Evolutionary conservation across 2,329 filamentous ascomycete genomes (phyloP).

Genomic region (Penicillium rolfsii): DNA sequence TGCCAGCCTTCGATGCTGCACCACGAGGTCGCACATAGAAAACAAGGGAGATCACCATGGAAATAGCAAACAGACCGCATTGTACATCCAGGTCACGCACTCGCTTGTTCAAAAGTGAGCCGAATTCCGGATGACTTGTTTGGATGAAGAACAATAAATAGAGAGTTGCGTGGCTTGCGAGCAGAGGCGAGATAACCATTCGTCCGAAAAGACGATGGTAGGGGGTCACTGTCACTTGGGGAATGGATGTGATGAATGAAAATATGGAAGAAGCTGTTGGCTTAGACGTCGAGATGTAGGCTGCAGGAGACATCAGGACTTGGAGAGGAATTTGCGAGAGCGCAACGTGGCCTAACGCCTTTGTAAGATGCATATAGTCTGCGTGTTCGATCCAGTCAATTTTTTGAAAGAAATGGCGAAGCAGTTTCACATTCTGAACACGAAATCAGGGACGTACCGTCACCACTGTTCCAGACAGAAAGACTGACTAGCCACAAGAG

Average conservation of each 20-base stretch:
- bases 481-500: conserved; percentile 57
- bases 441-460: conserved; percentile 49
- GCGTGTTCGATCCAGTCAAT: conserved; percentile 9
- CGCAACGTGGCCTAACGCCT: conserved; percentile 62
- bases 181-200: conserved; percentile 54
- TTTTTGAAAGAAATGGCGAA: neutral
- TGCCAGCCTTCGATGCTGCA: conserved; percentile 16
- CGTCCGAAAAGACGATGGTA: conserved; percentile 63
- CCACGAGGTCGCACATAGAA: conserved; percentile 53
- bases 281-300: conserved; percentile 49
- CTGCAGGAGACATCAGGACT: conserved; percentile 55
- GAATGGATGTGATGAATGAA: conserved; percentile 56
- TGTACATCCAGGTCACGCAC: conserved; percentile 62
- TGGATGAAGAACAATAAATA: conserved; percentile 63
- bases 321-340: conserved; percentile 64
- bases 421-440: neutral
- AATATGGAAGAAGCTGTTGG: conserved; percentile 53
- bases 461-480: conserved; percentile 55
- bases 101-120: conserved; percentile 55
- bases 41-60: conserved; percentile 51
- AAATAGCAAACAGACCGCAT: conserved; percentile 56
- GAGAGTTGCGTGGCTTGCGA: conserved; percentile 56
- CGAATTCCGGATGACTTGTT: conserved; percentile 43
- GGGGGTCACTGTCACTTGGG: conserved; percentile 59
- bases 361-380: conserved; percentile 68